Conservation (phyloP, 2,329 filamentous ascomycete species). For the Trichoderma aggressivum region DNA sequence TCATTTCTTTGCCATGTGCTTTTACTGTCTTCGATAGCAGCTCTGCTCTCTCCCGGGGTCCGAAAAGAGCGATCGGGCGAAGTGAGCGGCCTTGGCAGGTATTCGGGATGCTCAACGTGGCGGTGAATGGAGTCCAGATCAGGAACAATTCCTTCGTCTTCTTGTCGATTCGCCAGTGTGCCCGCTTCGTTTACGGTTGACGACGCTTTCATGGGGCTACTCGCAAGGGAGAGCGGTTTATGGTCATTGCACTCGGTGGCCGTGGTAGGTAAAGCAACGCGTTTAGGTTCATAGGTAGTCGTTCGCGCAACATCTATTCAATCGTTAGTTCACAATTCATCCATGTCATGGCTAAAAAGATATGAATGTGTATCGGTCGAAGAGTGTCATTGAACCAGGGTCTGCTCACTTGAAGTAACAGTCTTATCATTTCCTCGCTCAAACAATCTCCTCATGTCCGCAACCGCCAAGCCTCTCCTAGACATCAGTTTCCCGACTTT, state of each 20-base stretch:
- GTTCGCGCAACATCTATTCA: neutral
- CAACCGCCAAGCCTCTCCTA: slow-evolving; percentile 22
- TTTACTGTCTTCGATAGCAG: neutral
- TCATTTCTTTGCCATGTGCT: neutral
- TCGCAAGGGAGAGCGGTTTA: neutral
- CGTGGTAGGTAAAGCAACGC: neutral
- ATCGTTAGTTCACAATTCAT: neutral
- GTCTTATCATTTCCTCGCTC: slow-evolving; percentile 17
- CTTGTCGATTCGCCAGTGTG: neutral
- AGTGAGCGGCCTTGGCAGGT: slow-evolving; percentile 11
- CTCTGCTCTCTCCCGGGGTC: neutral
- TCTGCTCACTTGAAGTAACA: neutral
- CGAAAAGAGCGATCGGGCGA: neutral
- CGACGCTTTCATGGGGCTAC: neutral
- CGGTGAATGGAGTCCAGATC: neutral
- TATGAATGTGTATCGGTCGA: neutral
- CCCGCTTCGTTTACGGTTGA: neutral
- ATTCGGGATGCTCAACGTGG: slow-evolving; percentile 8
- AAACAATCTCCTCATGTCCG: slow-evolving; percentile 26
- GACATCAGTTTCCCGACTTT: neutral
- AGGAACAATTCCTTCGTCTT: neutral
- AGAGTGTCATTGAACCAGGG: too few species aligned
- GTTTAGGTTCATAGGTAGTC: neutral
- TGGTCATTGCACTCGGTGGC: neutral
- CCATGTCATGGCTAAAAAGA: neutral